Percentiles rank a stretch among this genome's conserved stretches.
Conservation (phyloP, 2,329 filamentous ascomycete genomes). For the Fonsecaea pugnacius region DNA sequence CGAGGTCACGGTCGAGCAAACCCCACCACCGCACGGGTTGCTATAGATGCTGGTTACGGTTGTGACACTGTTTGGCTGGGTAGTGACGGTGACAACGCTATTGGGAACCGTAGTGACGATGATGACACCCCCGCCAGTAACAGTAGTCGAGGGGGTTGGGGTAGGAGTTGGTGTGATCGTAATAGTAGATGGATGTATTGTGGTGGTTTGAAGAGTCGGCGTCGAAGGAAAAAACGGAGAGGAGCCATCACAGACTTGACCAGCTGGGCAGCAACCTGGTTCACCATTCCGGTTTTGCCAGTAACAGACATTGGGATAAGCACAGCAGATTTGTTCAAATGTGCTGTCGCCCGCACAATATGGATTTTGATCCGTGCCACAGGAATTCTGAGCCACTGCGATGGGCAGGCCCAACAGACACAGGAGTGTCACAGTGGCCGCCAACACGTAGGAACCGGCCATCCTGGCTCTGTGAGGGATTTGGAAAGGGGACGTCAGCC, state of each 20-base stretch:
- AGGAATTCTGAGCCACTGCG: slow-evolving; percentile 16
- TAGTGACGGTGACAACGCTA: slow-evolving; percentile 18
- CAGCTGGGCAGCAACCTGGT: slow-evolving; percentile 39
- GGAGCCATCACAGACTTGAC: slow-evolving; percentile 35
- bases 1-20: slow-evolving; percentile 20
- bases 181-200: slow-evolving; percentile 12
- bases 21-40: neutral
- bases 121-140: neutral
- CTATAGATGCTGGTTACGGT: slow-evolving; percentile 10
- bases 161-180: slow-evolving; percentile 9
- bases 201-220: slow-evolving; percentile 12
- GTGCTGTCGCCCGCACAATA: slow-evolving; percentile 35
- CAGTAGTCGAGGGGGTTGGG: neutral
- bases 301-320: slow-evolving; percentile 38
- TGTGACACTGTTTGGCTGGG: slow-evolving; percentile 1
- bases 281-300: slow-evolving; percentile 38
- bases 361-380: slow-evolving; percentile 37
- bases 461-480: slow-evolving; percentile 19
- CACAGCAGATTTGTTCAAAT: slow-evolving; percentile 37
- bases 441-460: slow-evolving; percentile 1
- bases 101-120: neutral
- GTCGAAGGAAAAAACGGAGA: slow-evolving; percentile 24
- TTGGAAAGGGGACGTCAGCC: slow-evolving; percentile 17
- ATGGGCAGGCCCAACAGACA: neutral
- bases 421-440: slow-evolving; percentile 17